phyloP scores from a whole-genome alignment of 495 filamentous ascomycete genomes.

The Aspergillus nidulans region DNA sequence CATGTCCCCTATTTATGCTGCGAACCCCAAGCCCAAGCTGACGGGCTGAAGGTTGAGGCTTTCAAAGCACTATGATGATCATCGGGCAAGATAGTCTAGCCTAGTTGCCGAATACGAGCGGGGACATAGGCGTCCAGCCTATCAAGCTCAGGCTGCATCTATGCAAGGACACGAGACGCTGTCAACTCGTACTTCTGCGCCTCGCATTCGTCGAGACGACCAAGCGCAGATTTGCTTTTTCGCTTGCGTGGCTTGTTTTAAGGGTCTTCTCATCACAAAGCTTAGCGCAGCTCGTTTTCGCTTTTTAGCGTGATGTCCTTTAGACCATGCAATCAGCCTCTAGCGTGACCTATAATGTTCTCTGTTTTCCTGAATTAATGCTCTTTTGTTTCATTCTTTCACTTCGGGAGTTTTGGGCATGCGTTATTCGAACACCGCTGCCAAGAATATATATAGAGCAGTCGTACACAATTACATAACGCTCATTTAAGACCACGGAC shows the following conservation, averaged over 20 bases:
- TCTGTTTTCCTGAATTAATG: too few relatives aligned
- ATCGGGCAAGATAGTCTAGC: background rate
- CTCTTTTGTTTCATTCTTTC: too few relatives aligned
- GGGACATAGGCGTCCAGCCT: background rate
- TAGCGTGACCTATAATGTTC: too few relatives aligned
- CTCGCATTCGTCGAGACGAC: background rate
- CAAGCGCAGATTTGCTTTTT: background rate
- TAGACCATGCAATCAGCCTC: too few relatives aligned
- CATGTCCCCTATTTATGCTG: background rate
- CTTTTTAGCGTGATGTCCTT: too few relatives aligned
- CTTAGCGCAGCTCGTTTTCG: background rate
- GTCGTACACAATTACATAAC: too few relatives aligned
- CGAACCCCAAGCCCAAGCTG: background rate
- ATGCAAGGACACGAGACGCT: background rate
- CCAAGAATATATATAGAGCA: too few relatives aligned
- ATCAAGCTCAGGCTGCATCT: background rate
- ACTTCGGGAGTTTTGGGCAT: too few relatives aligned
- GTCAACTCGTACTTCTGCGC: background rate
- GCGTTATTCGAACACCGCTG: too few relatives aligned
- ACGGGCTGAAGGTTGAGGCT: background rate
- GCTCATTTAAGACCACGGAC: too few relatives aligned
- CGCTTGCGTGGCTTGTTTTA: background rate
- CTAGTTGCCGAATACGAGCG: slow-evolving; percentile 4
- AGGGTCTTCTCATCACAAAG: background rate
- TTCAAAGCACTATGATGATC: background rate